phyloP scores from a whole-genome alignment of 2,329 filamentous ascomycete genomes.

The Dactylella cylindrospora region DNA sequence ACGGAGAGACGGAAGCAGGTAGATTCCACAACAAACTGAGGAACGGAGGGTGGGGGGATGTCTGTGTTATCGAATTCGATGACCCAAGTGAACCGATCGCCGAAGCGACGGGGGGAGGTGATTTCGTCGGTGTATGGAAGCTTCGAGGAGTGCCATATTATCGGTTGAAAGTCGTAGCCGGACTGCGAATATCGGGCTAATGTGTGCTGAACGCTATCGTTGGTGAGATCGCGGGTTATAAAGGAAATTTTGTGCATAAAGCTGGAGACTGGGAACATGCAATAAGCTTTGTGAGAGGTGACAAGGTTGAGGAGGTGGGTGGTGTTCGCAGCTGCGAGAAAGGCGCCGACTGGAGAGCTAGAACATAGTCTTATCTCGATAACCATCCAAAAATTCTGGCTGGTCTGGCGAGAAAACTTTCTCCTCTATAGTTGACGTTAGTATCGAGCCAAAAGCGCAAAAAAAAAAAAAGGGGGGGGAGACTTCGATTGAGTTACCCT shows the following conservation, averaged over 20 bases:
- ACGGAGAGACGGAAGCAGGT: conserved; percentile 39
- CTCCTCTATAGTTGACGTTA: conserved; percentile 1
- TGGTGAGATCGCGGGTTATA: conserved; percentile 25
- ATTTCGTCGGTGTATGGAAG: conserved; percentile 27
- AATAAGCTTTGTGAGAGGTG: conserved; percentile 31
- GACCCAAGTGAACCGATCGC: conserved; percentile 27
- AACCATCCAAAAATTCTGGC: conserved; percentile 1
- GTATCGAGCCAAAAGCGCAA: too few species aligned
- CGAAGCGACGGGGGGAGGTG: conserved; percentile 27
- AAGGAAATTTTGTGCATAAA: conserved; percentile 36
- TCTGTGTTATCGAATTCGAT: conserved; percentile 29
- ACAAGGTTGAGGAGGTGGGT: conserved; percentile 36
- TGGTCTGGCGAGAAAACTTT: neutral
- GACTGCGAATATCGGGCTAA: conserved; percentile 18
- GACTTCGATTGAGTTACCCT: conserved; percentile 6
- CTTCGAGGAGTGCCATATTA: conserved; percentile 15
- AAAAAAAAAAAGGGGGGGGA: neutral
- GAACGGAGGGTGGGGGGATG: conserved; percentile 4
- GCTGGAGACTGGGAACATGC: conserved; percentile 19
- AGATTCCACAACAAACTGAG: conserved; percentile 26
- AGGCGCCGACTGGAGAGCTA: conserved; percentile 27
- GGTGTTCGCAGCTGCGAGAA: conserved; percentile 32
- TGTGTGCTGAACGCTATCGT: conserved; percentile 35
- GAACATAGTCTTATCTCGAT: conserved; percentile 35
- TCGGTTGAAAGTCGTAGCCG: conserved; percentile 30